Conservation (phyloP, 768 basidiomycete genomes). For the Tulasnella sp. region DNA sequence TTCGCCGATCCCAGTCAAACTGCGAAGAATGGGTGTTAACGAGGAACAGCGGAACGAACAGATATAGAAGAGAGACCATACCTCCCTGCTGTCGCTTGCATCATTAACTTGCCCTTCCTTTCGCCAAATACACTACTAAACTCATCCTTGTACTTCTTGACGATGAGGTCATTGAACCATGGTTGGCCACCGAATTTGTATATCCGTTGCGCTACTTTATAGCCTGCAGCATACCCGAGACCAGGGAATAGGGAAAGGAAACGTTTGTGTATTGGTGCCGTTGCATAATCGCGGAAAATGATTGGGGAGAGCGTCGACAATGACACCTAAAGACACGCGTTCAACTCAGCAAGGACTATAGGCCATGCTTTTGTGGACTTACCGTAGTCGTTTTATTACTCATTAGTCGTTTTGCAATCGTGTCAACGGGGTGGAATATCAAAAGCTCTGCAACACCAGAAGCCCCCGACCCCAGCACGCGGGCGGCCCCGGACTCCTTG, state of each 20-base stretch:
- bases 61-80: constrained; percentile 27
- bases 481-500: constrained; percentile 80
- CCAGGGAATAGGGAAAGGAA: constrained; percentile 94
- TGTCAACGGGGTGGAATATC: constrained; percentile 93
- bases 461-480: constrained; percentile 82
- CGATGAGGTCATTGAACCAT: constrained; percentile 89
- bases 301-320: constrained; percentile 52
- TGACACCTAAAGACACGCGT: constrained; percentile 40
- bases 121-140: constrained; percentile 85
- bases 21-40: constrained; percentile 20
- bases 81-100: constrained; percentile 92
- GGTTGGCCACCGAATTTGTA: constrained; percentile 99
- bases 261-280: constrained; percentile 50
- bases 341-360: background rate
- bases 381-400: constrained; percentile 80
- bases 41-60: background rate
- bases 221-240: constrained; percentile 94
- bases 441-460: constrained; percentile 95
- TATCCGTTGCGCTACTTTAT: constrained; percentile 86
- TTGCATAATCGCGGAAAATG: constrained; percentile 77
- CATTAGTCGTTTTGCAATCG: constrained; percentile 97
- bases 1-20: constrained; percentile 78
- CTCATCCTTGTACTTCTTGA: constrained; percentile 61
- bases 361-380: background rate
- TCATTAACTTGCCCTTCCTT: constrained; percentile 89